phyloP scores from a whole-genome alignment of 768 basidiomycete genomes.

The Chalciporus chontae region DNA sequence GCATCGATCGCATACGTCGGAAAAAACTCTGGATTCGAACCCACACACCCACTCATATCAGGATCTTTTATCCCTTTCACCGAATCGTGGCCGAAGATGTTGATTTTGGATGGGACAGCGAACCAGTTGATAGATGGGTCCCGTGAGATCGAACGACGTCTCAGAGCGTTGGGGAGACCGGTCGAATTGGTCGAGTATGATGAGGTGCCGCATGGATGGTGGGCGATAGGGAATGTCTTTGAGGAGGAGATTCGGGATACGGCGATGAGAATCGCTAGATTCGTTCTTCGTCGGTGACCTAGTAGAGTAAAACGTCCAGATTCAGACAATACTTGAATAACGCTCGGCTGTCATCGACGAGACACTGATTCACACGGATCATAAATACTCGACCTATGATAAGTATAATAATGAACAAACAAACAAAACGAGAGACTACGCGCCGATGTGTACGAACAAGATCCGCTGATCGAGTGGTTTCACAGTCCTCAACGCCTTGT shows the following conservation, averaged over 20 bases:
- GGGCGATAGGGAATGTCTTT: conserved; percentile 5
- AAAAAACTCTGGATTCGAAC: background rate
- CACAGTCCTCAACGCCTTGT: no score
- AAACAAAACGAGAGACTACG: background rate
- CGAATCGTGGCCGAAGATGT: conserved; percentile 9
- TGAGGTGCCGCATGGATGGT: conserved; percentile 13
- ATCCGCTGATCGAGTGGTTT: no score
- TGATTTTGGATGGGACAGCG: conserved; percentile 10
- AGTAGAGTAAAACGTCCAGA: no score
- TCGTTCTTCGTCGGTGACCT: background rate
- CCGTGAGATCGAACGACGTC: background rate
- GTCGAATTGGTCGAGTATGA: conserved; percentile 16
- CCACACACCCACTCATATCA: conserved; percentile 7
- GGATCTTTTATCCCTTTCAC: conserved; percentile 8
- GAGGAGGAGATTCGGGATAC: conserved; percentile 3
- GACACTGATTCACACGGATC: no score
- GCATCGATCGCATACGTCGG: conserved; percentile 4
- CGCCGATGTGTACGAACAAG: no score
- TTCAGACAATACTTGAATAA: no score
- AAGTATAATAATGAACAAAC: no score
- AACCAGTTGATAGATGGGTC: conserved; percentile 10
- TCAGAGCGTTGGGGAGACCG: background rate
- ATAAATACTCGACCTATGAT: no score
- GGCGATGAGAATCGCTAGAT: background rate
- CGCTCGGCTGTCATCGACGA: no score